Evolutionary conservation across 169 alveolate species (phyloP).

Genomic region (Plasmodium fragile): DNA sequence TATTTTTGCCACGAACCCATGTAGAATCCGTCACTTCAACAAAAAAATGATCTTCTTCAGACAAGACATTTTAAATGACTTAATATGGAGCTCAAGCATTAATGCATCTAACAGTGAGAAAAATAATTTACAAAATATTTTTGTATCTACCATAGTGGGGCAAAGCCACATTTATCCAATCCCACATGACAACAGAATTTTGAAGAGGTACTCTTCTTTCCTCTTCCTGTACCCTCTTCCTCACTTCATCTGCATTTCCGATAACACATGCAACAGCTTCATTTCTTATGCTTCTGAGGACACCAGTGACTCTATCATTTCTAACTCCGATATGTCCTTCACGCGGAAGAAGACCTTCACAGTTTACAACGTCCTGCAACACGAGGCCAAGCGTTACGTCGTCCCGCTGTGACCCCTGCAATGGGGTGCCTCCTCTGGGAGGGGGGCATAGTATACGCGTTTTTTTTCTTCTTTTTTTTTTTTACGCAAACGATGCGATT

Average conservation of each 20-base stretch:
- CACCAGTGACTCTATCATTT: constrained; percentile 33
- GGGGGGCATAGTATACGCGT: neutral
- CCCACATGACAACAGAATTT: constrained; percentile 78
- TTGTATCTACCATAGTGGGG: constrained; percentile 77
- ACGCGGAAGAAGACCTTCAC: constrained; percentile 53
- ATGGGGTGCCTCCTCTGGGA: too few relatives aligned
- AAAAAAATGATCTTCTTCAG: constrained; percentile 81
- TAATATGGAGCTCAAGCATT: constrained; percentile 78
- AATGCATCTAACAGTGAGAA: constrained; percentile 68
- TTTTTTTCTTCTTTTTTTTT: neutral
- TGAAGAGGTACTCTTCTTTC: constrained; percentile 78
- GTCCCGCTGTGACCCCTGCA: constrained; percentile 2
- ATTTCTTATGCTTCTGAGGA: constrained; percentile 61
- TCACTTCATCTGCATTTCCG: constrained; percentile 74
- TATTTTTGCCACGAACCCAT: constrained; percentile 81
- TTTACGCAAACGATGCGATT: neutral
- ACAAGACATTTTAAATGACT: constrained; percentile 77
- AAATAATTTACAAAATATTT: constrained; percentile 22
- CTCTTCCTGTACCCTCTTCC: constrained; percentile 83
- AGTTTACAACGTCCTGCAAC: constrained; percentile 40
- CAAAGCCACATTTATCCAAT: constrained; percentile 85
- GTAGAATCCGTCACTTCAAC: constrained; percentile 83
- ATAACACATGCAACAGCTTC: constrained; percentile 61
- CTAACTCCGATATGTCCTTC: constrained; percentile 59
- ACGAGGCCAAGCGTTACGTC: constrained; percentile 59